These are phyloP conservation scores for Ceratobasidium sp. DNA, from an alignment of 1,284 basidiomycete genomes.

Conservation along the genomic window DNA sequence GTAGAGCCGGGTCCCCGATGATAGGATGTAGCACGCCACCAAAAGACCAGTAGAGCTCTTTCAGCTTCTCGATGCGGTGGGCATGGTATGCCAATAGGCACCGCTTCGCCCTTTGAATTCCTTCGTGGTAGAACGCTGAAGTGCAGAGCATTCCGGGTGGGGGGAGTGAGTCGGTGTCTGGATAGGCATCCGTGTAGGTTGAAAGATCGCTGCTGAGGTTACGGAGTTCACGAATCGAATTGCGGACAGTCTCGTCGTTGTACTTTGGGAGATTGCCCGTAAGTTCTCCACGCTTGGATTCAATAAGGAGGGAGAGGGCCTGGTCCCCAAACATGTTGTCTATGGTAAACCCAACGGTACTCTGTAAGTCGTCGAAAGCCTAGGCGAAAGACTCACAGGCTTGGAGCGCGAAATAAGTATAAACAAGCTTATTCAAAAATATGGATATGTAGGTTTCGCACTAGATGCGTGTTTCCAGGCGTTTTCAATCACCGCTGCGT, in stretches of 20 bases:
- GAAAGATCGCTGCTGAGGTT: slow-evolving; percentile 79
- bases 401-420: not conserved
- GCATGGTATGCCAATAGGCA: slow-evolving; percentile 93
- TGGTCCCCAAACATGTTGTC: slow-evolving; percentile 74
- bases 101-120: slow-evolving; percentile 91
- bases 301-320: slow-evolving; percentile 86
- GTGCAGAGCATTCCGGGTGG: slow-evolving; percentile 67
- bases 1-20: slow-evolving; percentile 79
- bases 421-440: not conserved
- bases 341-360: not conserved
- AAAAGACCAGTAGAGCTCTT: slow-evolving; percentile 89
- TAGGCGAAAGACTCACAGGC: not conserved
- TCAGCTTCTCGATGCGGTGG: slow-evolving; percentile 84
- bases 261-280: slow-evolving; percentile 91
- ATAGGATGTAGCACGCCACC: slow-evolving; percentile 92
- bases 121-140: slow-evolving; percentile 87
- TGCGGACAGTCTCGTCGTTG: slow-evolving; percentile 88
- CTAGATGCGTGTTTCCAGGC: not conserved
- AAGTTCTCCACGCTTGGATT: slow-evolving; percentile 85
- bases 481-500: not conserved
- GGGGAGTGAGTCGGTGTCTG: slow-evolving; percentile 59
- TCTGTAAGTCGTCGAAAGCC: not conserved
- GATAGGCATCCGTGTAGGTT: slow-evolving; percentile 59
- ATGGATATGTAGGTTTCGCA: not conserved
- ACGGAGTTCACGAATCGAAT: slow-evolving; percentile 90